Percentiles rank a stretch among this genome's conserved stretches.
Conservation (phyloP, 2,329 filamentous ascomycete species). For the Sphaerulina populicola region DNA sequence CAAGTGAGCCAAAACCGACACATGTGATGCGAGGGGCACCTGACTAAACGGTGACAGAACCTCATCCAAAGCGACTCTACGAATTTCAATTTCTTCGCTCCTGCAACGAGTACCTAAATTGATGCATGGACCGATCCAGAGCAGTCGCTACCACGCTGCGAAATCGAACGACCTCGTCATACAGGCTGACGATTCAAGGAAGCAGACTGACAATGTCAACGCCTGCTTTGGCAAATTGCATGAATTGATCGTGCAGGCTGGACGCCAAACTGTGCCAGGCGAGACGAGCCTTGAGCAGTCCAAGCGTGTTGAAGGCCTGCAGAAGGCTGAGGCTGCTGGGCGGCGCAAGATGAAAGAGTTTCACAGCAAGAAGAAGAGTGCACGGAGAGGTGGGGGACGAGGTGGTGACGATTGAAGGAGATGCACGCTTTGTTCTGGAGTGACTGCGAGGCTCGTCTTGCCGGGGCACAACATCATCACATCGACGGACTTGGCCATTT, state of each 20-base stretch:
- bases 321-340: slow-evolving; percentile 51
- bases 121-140: slow-evolving; percentile 45
- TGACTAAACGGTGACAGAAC: slow-evolving; percentile 41
- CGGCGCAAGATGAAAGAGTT: slow-evolving; percentile 51
- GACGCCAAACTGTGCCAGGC: slow-evolving; percentile 47
- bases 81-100: slow-evolving; percentile 46
- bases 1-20: slow-evolving; percentile 44
- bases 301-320: slow-evolving; percentile 48
- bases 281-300: slow-evolving; percentile 51
- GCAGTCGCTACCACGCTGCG: slow-evolving; percentile 49
- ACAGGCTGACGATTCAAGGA: slow-evolving; percentile 55
- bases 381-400: slow-evolving; percentile 22
- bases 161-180: slow-evolving; percentile 50
- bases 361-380: slow-evolving; percentile 3
- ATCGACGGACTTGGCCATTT: too few species aligned
- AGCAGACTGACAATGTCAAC: slow-evolving; percentile 53
- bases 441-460: neutral
- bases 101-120: slow-evolving; percentile 47
- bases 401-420: slow-evolving; percentile 27
- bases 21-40: neutral
- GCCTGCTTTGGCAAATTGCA: slow-evolving; percentile 52
- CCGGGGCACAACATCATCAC: slow-evolving; percentile 22
- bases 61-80: slow-evolving; percentile 59
- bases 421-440: neutral
- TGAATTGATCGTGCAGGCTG: slow-evolving; percentile 46